Percentiles rank a stretch among this genome's conserved stretches.
Conservation (phyloP, 2,329 filamentous ascomycete species). For the Ophiostoma populinum region DNA sequence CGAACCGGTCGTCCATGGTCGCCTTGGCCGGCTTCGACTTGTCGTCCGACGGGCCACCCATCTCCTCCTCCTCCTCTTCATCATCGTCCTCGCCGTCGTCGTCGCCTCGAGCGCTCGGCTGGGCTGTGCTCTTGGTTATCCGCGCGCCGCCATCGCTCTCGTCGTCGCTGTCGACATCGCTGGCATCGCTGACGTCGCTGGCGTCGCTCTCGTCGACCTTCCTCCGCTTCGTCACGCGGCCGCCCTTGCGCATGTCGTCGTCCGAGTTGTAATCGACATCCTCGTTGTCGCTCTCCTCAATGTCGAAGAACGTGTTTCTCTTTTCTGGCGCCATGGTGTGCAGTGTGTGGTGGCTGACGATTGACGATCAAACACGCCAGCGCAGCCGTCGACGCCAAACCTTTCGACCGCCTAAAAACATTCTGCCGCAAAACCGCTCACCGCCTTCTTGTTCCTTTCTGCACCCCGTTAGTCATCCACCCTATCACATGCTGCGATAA, state of each 20-base stretch:
- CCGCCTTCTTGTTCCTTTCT: no score
- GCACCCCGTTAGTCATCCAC: no score
- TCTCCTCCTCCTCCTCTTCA: not conserved
- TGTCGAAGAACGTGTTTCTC: slow-evolving; percentile 54
- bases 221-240: slow-evolving; percentile 43
- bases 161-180: slow-evolving; percentile 14
- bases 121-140: not conserved
- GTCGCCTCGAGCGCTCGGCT: not conserved
- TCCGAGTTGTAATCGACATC: slow-evolving; percentile 48
- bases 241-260: slow-evolving; percentile 49
- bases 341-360: no score
- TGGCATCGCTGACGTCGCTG: slow-evolving; percentile 17
- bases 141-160: not conserved
- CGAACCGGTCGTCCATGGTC: not conserved
- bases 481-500: no score
- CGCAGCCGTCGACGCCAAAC: no score
- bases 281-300: slow-evolving; percentile 41
- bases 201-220: slow-evolving; percentile 30
- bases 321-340: slow-evolving; percentile 46
- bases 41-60: not conserved
- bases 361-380: no score
- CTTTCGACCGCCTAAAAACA: no score
- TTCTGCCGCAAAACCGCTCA: no score
- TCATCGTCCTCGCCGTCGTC: not conserved
- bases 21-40: not conserved